Conservation (phyloP, 495 filamentous ascomycete genomes). For the Lophiotrema nucula region DNA sequence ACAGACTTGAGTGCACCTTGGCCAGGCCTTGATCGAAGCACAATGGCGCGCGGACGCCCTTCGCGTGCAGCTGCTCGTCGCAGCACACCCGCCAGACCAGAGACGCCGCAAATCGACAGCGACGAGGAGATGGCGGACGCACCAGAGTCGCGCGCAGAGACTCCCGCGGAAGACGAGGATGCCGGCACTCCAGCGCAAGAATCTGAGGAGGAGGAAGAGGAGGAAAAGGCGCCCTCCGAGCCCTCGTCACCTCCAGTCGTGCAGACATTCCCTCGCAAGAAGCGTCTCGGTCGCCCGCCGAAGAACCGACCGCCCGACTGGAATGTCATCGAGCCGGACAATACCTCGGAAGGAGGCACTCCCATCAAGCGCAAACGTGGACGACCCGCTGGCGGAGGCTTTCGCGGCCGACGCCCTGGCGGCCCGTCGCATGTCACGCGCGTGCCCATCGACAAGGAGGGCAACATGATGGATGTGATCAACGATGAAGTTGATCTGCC, state of each 20-base stretch:
- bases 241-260: constrained; percentile 43
- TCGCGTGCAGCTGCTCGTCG: constrained; percentile 30
- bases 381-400: constrained; percentile 64
- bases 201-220: constrained; percentile 29
- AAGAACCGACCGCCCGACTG: constrained; percentile 78
- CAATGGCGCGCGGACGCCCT: constrained; percentile 28
- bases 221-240: constrained; percentile 29
- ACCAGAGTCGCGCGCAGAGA: constrained; percentile 30
- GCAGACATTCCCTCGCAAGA: constrained; percentile 66
- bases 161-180: constrained; percentile 38
- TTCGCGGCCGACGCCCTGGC: constrained; percentile 66
- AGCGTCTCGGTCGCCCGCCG: constrained; percentile 80
- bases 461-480: constrained; percentile 85
- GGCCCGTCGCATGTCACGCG: constrained; percentile 73
- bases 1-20: no score
- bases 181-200: constrained; percentile 35
- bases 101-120: constrained; percentile 30
- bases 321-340: constrained; percentile 59
- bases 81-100: constrained; percentile 27
- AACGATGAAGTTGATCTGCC: constrained; percentile 89
- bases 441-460: constrained; percentile 90
- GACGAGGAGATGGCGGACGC: constrained; percentile 41
- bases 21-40: background rate
- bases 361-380: constrained; percentile 64
- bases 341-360: constrained; percentile 55